Conservation (phyloP, 2,329 filamentous ascomycete species). For the Thelonectria olida region DNA sequence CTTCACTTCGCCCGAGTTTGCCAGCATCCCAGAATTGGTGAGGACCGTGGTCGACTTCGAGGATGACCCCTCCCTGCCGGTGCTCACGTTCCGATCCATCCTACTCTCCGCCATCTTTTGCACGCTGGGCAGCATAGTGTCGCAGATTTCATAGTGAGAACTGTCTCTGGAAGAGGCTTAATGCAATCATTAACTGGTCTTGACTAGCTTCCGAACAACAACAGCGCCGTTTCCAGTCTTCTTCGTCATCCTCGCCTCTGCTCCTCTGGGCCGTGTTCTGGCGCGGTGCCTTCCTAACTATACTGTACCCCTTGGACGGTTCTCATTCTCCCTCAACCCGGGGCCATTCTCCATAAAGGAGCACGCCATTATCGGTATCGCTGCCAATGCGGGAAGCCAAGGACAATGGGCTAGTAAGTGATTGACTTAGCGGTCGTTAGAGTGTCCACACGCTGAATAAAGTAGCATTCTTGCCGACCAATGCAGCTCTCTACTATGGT, state of each 20-base stretch:
- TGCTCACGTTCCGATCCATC: conserved; percentile 69
- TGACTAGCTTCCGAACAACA: conserved; percentile 61
- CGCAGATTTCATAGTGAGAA: conserved; percentile 50
- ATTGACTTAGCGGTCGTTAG: conserved; percentile 48
- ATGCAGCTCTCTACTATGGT: conserved; percentile 57
- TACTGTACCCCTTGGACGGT: conserved; percentile 57
- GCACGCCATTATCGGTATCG: conserved; percentile 65
- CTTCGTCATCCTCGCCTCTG: conserved; percentile 68
- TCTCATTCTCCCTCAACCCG: conserved; percentile 63
- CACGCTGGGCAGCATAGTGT: conserved; percentile 65
- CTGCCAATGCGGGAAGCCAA: conserved; percentile 62
- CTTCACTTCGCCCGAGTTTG: background rate
- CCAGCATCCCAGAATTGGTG: conserved; percentile 43
- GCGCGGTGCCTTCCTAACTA: conserved; percentile 59
- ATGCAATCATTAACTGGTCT: conserved; percentile 39
- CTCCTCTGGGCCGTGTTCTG: conserved; percentile 63
- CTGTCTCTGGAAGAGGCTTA: too few species aligned
- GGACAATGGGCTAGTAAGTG: conserved; percentile 61
- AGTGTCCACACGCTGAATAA: too few species aligned
- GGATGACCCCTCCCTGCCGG: conserved; percentile 64
- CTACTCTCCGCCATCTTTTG: conserved; percentile 64
- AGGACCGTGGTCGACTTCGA: conserved; percentile 65
- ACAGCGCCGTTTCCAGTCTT: conserved; percentile 67
- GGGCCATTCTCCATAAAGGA: conserved; percentile 67
- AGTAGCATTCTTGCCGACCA: conserved; percentile 61